Percentiles rank a stretch among this genome's conserved stretches.
phyloP scores from a whole-genome alignment of 192 early-diverging fungal genomes.

The Podila horticola region DNA sequence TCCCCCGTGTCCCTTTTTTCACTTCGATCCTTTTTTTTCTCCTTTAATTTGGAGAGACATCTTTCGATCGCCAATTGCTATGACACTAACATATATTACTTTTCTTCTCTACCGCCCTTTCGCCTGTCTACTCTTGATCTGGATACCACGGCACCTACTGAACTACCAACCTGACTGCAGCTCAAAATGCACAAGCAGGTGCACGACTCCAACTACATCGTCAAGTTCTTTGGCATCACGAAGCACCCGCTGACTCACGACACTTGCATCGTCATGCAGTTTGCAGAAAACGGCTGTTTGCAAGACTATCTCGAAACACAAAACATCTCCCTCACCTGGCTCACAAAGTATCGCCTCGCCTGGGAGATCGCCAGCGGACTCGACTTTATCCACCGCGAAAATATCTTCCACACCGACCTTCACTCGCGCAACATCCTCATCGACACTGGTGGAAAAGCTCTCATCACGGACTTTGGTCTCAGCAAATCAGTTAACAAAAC shows the following conservation, averaged over 20 bases:
- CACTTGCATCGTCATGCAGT: constrained; percentile 55
- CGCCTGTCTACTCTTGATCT: neutral
- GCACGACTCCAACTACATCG: constrained; percentile 55
- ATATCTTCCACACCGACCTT: constrained; percentile 51
- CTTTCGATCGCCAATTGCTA: too few species aligned
- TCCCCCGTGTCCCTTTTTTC: neutral
- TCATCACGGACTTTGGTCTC: constrained; percentile 51
- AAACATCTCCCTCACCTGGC: constrained; percentile 43
- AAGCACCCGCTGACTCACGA: constrained; percentile 51
- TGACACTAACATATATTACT: neutral
- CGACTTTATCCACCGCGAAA: constrained; percentile 50
- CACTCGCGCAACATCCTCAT: constrained; percentile 54
- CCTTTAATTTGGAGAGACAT: too few species aligned
- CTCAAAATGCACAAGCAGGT: constrained; percentile 55
- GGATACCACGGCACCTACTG: neutral
- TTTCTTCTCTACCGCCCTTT: neutral
- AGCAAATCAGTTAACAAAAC: constrained; percentile 50
- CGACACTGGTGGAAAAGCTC: constrained; percentile 44
- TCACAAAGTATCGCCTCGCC: constrained; percentile 46
- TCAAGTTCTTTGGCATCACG: constrained; percentile 56
- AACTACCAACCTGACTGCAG: neutral
- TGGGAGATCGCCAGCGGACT: constrained; percentile 53
- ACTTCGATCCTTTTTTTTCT: neutral
- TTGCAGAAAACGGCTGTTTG: constrained; percentile 51
- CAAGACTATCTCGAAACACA: constrained; percentile 53